A percentile compares a stretch with the other conserved stretches of the same genome.
Conservation (phyloP, 306 rosid genomes). For the Lathyrus oleraceus region DNA sequence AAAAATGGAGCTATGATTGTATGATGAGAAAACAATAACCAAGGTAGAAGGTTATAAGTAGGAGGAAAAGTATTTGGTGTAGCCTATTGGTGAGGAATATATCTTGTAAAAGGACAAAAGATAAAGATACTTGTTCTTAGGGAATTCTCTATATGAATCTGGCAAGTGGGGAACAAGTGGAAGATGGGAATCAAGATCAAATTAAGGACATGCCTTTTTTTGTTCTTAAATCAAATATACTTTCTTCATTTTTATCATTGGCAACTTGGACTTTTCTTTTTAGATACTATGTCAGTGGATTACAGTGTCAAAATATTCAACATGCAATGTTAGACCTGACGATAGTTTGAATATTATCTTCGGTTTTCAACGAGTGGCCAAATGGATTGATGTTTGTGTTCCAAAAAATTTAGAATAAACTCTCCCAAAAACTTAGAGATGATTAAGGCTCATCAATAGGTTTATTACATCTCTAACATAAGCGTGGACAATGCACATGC, state of each 20-base stretch:
- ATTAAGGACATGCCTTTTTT: conserved; percentile 36
- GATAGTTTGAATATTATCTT: conserved; percentile 12
- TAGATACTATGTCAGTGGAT: conserved; percentile 36
- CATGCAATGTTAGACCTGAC: conserved; percentile 12
- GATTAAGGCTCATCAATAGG: too few species aligned
- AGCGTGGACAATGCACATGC: too few species aligned
- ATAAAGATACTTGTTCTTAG: conserved; percentile 49
- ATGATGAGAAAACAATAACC: conserved; percentile 47
- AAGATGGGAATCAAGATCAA: conserved; percentile 53
- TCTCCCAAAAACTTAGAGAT: too few species aligned
- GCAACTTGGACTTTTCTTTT: conserved; percentile 43
- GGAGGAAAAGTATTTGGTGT: conserved; percentile 43
- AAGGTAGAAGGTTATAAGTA: conserved; percentile 58
- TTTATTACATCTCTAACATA: too few species aligned
- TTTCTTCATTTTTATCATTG: conserved; percentile 37
- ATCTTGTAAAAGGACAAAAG: conserved; percentile 52
- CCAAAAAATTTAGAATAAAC: too few species aligned
- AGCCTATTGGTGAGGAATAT: conserved; percentile 56
- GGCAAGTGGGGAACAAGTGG: conserved; percentile 47
- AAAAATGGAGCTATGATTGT: conserved; percentile 16
- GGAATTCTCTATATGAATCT: conserved; percentile 41
- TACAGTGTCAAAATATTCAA: conserved; percentile 30
- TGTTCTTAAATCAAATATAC: conserved; percentile 42
- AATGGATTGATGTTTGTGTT: background rate
- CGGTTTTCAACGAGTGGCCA: background rate